phyloP scores from a whole-genome alignment of 371 early-diverging fungal species.

The Circinella minor region DNA sequence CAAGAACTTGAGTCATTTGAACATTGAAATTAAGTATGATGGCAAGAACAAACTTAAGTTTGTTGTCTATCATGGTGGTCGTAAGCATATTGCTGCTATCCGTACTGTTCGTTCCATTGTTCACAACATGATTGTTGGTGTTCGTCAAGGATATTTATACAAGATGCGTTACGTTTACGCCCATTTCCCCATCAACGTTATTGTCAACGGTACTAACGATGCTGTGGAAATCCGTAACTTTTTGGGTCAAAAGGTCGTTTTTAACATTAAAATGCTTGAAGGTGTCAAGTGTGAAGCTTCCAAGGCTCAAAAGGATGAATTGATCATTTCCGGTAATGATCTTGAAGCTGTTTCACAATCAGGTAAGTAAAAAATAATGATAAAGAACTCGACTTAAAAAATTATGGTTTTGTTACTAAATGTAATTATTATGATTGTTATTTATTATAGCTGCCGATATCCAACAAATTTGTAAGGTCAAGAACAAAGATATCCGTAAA shows the following conservation, averaged over 20 bases:
- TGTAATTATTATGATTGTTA: background rate
- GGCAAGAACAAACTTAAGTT: constrained; percentile 81
- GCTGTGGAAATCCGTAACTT: constrained; percentile 98
- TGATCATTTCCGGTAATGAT: constrained; percentile 95
- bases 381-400: background rate
- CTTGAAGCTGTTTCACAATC: constrained; percentile 98
- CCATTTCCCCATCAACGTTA: constrained; percentile 99
- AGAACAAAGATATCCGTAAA: constrained; percentile 97
- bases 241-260: constrained; percentile 97
- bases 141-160: constrained; percentile 99
- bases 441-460: constrained; percentile 70
- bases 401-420: background rate
- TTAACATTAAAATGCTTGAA: constrained; percentile 87
- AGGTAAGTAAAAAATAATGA: constrained; percentile 41
- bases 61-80: constrained; percentile 95
- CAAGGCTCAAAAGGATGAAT: constrained; percentile 93
- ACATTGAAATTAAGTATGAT: constrained; percentile 81
- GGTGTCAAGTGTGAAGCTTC: constrained; percentile 90
- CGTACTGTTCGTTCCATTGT: constrained; percentile 98
- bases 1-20: constrained; percentile 94
- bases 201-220: constrained; percentile 83
- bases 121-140: constrained; percentile 98
- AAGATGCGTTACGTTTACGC: constrained; percentile 99
- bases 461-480: constrained; percentile 74
- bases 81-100: constrained; percentile 98